Conservation (phyloP, 2,329 filamentous ascomycete species). For the Ophiostoma quercus region DNA sequence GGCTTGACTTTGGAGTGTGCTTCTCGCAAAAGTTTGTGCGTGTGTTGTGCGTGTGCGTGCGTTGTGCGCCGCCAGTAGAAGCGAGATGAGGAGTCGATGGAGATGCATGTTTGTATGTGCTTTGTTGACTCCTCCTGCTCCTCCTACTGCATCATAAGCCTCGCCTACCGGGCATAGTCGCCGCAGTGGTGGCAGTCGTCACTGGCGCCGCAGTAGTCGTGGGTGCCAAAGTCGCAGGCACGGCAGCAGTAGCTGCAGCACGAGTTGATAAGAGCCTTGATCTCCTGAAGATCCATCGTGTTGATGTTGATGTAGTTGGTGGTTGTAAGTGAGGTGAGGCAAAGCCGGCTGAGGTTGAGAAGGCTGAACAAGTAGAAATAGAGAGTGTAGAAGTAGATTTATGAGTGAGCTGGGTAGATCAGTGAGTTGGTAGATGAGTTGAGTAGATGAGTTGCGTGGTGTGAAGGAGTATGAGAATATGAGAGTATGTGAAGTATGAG, state of each 20-base stretch:
- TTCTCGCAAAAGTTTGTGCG: background rate
- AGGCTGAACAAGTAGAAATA: background rate
- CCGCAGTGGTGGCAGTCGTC: constrained; percentile 43
- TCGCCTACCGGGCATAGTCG: background rate
- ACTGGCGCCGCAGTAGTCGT: constrained; percentile 45
- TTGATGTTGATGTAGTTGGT: background rate
- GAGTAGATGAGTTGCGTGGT: background rate
- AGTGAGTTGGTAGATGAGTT: background rate
- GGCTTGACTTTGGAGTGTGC: background rate
- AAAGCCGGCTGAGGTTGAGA: background rate
- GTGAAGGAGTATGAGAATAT: background rate
- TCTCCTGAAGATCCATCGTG: constrained; percentile 42
- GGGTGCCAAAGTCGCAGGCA: constrained; percentile 45
- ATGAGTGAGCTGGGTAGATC: background rate
- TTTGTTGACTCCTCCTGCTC: background rate
- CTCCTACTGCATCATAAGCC: background rate
- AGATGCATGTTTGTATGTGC: background rate
- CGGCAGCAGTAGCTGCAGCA: constrained; percentile 52
- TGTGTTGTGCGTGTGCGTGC: background rate
- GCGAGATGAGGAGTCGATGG: constrained; percentile 1
- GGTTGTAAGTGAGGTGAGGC: background rate
- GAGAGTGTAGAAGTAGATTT: background rate
- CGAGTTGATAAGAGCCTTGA: constrained; percentile 43
- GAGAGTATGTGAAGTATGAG: background rate
- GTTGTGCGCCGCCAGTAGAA: background rate